phyloP scores from a whole-genome alignment of 2,329 filamentous ascomycete genomes.

The Ascochyta clinopodiicola region DNA sequence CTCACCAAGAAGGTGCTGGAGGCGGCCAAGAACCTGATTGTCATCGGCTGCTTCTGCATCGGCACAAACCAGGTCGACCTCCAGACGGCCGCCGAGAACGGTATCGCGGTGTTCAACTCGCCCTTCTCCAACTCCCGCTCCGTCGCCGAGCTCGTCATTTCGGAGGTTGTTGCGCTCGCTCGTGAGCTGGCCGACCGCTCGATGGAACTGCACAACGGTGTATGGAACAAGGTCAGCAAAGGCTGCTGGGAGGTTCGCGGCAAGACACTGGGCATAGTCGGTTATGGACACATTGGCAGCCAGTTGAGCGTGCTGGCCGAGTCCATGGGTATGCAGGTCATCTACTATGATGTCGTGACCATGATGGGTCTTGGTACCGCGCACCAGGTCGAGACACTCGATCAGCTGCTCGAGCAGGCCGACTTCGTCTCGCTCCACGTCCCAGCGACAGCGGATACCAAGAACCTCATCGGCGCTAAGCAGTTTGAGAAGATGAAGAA shows the following conservation, averaged over 20 bases:
- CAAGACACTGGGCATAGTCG: conserved; percentile 95
- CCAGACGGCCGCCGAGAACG: conserved; percentile 78
- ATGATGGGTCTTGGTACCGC: conserved; percentile 93
- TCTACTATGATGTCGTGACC: conserved; percentile 95
- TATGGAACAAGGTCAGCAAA: conserved; percentile 96
- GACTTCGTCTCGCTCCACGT: conserved; percentile 97
- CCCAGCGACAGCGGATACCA: conserved; percentile 89
- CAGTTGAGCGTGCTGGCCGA: conserved; percentile 95
- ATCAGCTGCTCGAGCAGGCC: conserved; percentile 76
- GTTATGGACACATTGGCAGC: conserved; percentile 96
- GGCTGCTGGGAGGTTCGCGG: conserved; percentile 98
- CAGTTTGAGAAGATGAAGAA: conserved; percentile 90
- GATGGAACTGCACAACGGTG: conserved; percentile 90
- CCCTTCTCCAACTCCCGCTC: conserved; percentile 98
- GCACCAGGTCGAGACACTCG: conserved; percentile 78
- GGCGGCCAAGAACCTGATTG: conserved; percentile 91
- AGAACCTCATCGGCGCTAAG: conserved; percentile 82
- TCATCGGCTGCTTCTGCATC: conserved; percentile 98
- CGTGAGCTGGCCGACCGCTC: conserved; percentile 93
- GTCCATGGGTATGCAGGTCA: conserved; percentile 96
- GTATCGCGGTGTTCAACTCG: conserved; percentile 98
- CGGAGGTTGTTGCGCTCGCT: conserved; percentile 88
- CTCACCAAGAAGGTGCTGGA: conserved; percentile 83
- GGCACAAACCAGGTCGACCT: conserved; percentile 96
- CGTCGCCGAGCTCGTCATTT: conserved; percentile 94